phyloP scores from a whole-genome alignment of 2,329 filamentous ascomycete species.

The Aspergillus costaricaensis region DNA sequence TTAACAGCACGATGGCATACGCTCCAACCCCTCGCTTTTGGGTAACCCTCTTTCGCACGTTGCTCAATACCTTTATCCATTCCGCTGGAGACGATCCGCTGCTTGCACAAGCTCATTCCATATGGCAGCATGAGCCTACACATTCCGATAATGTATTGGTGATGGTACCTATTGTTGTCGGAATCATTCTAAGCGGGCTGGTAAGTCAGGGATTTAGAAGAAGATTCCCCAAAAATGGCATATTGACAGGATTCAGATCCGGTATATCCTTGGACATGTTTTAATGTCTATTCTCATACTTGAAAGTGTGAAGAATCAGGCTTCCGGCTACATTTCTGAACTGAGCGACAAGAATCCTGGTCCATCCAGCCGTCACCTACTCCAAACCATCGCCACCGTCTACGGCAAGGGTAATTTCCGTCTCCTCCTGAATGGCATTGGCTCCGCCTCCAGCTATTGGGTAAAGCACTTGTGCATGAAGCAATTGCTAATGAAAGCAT shows the following conservation, averaged over 20 bases:
- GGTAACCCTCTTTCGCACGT: not conserved
- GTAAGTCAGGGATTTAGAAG: not conserved
- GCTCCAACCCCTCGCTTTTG: too few species aligned
- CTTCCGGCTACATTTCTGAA: not conserved
- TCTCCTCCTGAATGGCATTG: not conserved
- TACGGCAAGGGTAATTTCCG: not conserved
- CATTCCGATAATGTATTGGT: not conserved
- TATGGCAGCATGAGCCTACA: not conserved
- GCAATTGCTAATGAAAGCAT: not conserved
- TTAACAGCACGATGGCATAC: too few species aligned
- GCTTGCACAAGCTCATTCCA: conserved; percentile 2
- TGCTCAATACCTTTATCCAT: conserved; percentile 9
- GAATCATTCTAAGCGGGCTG: not conserved
- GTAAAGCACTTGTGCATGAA: not conserved
- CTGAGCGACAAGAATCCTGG: not conserved
- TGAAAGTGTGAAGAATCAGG: not conserved
- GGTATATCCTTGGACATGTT: conserved; percentile 3
- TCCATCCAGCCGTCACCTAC: not conserved
- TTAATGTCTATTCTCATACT: conserved; percentile 8
- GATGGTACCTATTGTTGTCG: not conserved
- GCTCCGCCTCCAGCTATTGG: not conserved
- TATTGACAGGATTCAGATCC: not conserved
- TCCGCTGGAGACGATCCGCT: conserved; percentile 9
- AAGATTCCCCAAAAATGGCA: not conserved
- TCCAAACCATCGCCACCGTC: not conserved